Evolutionary conservation across 257 asterid genomes (phyloP), one percentile per base, ranked within the genome.

Genomic region (Solanum sejunctum): DNA sequence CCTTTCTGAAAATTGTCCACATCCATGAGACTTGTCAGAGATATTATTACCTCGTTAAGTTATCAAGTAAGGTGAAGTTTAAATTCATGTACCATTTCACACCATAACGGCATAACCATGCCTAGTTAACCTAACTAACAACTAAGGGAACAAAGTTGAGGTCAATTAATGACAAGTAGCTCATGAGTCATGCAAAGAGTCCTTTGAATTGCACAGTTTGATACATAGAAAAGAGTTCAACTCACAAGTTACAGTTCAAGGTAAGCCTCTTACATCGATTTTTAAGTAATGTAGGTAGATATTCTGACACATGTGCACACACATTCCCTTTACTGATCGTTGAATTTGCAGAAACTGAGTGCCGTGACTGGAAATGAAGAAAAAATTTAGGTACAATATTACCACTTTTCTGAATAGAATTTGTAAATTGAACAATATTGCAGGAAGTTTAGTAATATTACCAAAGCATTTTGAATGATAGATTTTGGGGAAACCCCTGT

Each of bases 191-290:
- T 20, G 63, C 16, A 2, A 75, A 58, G 12, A 28, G 7, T 16
- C 28, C 18, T 43, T 11, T 45, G 17, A 23, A 21, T 49, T 70
- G 64, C 78, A 60, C 3, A 49, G 70, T 80, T 60, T 28, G 20
- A 57, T 11, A 3, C 60, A 75, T 26, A 52, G 49, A 26, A n/a
- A 39, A 63, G 18, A 63, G n/a, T 28, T 26, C 10, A 79, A 83
- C 51, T 52, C 57, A 83, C 36, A 56, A 32, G 18, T 12, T 39
- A 64, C 36, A 12, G 54, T 49, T 63, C 32, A 47, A 26, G 20
- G 36, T 43, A 20, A 83, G 56, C 66, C 84, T 84, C 95, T 90
- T 90, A 95, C 99, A 85, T 79, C 87, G 84, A 81, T 87, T 83
- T 55, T 88, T 93, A 71, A 86, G 81, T 69, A 85, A 86, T 47